Percentiles rank a stretch among this genome's conserved stretches.
Conservation (phyloP, 2,329 filamentous ascomycete genomes). For the Blumeria hordei region DNA sequence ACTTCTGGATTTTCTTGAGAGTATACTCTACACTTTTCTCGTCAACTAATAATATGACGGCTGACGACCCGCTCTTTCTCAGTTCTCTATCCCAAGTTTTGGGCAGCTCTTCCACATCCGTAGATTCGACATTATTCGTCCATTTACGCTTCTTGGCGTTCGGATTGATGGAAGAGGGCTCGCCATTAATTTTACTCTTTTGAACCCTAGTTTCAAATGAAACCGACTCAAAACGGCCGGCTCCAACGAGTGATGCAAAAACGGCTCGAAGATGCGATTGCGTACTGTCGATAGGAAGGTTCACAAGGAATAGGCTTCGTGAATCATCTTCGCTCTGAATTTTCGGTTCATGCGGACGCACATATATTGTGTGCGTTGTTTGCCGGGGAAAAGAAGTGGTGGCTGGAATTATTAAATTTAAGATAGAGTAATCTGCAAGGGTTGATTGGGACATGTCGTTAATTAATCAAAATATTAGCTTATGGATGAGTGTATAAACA, state of each 20-base stretch:
- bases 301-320: constrained; percentile 74
- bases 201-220: constrained; percentile 34
- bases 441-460: background rate
- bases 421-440: constrained; percentile 11
- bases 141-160: constrained; percentile 25
- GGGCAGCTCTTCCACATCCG: constrained; percentile 33
- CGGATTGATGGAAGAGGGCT: background rate
- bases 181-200: constrained; percentile 14
- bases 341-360: constrained; percentile 63
- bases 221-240: constrained; percentile 55
- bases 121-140: constrained; percentile 24
- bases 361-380: constrained; percentile 65
- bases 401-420: constrained; percentile 12
- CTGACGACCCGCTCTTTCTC: constrained; percentile 51
- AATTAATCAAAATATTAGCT: too few relatives aligned
- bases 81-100: constrained; percentile 48
- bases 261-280: constrained; percentile 51
- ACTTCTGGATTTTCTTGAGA: constrained; percentile 47
- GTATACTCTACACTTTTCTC: constrained; percentile 51
- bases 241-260: constrained; percentile 50
- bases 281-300: constrained; percentile 66
- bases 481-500: too few relatives aligned
- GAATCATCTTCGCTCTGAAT: constrained; percentile 47
- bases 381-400: constrained; percentile 30
- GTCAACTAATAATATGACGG: constrained; percentile 66